Evolutionary conservation across 148 eudicot genomes (phyloP).

Genomic region (Camellia lanceoleosa): DNA sequence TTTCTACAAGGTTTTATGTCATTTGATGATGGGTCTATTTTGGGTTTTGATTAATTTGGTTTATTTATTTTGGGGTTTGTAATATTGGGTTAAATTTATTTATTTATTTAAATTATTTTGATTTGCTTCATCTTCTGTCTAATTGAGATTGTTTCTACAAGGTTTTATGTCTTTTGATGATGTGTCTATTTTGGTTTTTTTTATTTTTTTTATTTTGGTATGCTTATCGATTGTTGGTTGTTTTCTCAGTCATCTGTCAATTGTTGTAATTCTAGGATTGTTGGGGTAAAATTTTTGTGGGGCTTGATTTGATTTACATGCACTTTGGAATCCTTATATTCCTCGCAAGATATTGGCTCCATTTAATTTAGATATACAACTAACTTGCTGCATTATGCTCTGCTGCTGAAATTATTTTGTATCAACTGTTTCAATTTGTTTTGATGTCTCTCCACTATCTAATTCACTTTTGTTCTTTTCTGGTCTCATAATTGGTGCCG

Average conservation of each 20-base stretch:
- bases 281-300: background rate
- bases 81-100: no score
- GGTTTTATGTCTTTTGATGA: background rate
- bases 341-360: background rate
- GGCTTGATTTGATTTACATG: background rate
- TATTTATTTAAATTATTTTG: background rate
- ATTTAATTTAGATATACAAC: background rate
- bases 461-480: constrained; percentile 10
- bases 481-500: background rate
- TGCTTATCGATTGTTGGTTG: no score
- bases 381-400: background rate
- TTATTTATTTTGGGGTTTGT: no score
- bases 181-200: background rate
- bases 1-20: background rate
- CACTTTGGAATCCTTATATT: background rate
- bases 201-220: background rate
- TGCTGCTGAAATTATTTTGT: background rate
- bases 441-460: background rate
- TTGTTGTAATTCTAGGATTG: background rate
- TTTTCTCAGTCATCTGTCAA: background rate
- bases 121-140: background rate
- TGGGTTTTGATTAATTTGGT: background rate
- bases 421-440: background rate
- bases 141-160: background rate
- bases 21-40: background rate